These are phyloP conservation scores for Evernia prunastri DNA, from an alignment of 495 filamentous ascomycete species.

Conservation along the genomic window DNA sequence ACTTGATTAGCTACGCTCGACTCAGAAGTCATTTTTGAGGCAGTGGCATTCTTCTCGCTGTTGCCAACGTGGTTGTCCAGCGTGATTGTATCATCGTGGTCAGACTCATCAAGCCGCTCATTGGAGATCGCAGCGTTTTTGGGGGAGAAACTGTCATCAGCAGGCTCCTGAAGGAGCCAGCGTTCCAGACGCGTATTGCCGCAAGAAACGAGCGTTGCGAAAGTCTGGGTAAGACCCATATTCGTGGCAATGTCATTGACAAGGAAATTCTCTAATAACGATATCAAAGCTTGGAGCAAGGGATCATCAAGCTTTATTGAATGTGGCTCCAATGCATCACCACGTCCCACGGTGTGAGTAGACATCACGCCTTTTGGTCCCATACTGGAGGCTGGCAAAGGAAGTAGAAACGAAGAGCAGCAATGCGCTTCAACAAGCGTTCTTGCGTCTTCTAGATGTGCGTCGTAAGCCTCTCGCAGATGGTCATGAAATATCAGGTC, in stretches of 20 bases:
- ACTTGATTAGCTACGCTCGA: neutral
- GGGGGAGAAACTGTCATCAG: slow-evolving; percentile 44
- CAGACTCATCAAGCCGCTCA: slow-evolving; percentile 2
- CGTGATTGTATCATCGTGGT: slow-evolving; percentile 14
- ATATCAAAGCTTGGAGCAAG: slow-evolving; percentile 62
- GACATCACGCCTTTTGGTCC: neutral
- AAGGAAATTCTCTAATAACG: slow-evolving; percentile 70
- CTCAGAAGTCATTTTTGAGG: neutral
- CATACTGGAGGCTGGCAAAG: slow-evolving; percentile 20
- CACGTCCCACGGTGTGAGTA: neutral
- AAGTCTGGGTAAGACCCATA: slow-evolving; percentile 70
- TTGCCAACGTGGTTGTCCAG: neutral
- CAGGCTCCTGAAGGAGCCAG: slow-evolving; percentile 78
- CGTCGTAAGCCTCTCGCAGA: slow-evolving; percentile 73
- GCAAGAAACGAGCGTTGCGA: slow-evolving; percentile 78
- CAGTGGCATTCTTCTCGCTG: neutral
- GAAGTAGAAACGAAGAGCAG: slow-evolving; percentile 57
- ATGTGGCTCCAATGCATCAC: neutral
- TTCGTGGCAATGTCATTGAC: slow-evolving; percentile 87
- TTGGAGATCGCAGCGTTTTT: neutral
- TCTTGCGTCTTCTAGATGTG: slow-evolving; percentile 73
- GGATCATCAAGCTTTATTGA: slow-evolving; percentile 52
- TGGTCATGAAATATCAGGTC: slow-evolving; percentile 64
- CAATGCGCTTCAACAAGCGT: slow-evolving; percentile 72
- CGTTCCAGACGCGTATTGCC: slow-evolving; percentile 75